Evolutionary conservation across 805 yeast species (phyloP), one percentile per base, ranked within the genome.

Genomic region (Lipomyces chichibuensis): DNA sequence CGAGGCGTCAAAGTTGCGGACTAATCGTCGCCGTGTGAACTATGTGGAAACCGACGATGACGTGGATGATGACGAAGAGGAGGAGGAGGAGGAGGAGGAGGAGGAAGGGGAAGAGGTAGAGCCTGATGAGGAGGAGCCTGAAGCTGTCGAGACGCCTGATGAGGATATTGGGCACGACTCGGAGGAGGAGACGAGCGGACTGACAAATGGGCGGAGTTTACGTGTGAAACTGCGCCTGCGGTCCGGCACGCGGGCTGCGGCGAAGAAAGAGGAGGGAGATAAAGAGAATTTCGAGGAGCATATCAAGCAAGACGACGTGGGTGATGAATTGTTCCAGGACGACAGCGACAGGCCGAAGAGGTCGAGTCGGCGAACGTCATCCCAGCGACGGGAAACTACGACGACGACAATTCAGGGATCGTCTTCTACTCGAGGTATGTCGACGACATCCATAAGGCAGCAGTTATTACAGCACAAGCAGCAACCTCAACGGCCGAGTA

Each of bases 131-230:
- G 67, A 39, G 29, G 57, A 65, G 39, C 8, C 46, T 7, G 69
- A 64, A 32, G 67, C 73, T 77, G 82, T 81, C 70, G 83, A 74
- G 81, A 79, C 76, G 82, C 79, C 74, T n/a, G 63, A 49, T 20
- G 76, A 62, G 63, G 74, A 71, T 72, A 72, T 64, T 53, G 77
- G 67, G 59, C 60, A 37, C 52, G 56, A 61, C 71, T 9, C 27
- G 60, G 59, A 54, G 46, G 29, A 54, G 14, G 61, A 61, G 29
- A 35, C 23, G 20, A 64, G 51, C 20, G 59, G 57, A 25, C 59
- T 53, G 25, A 63, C 69, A 32, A 56, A 56, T 17, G 59, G 59
- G 59, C 67, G 23, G 71, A 72, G 56, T 65, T 65, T 17, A 65
- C 68, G 35, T 60, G 58, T 23, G 66, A 37, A 43, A 63, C 49